These are phyloP conservation scores for Syncephalastrum monosporum DNA, from an alignment of 371 early-diverging fungal species.

Conservation along the genomic window DNA sequence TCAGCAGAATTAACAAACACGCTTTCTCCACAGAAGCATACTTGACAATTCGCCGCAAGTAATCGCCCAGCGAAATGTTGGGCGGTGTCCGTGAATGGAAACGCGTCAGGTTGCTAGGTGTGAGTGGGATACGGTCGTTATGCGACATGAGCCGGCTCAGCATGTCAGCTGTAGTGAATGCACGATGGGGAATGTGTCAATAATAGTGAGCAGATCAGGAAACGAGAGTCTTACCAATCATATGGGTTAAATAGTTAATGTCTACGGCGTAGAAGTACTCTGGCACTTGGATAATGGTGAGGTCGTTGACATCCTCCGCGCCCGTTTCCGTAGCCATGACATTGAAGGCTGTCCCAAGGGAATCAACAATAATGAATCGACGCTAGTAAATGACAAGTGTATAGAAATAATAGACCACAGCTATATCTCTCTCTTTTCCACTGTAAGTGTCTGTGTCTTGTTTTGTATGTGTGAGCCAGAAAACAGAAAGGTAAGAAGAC, in stretches of 20 bases:
- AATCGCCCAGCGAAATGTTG: constrained; percentile 79
- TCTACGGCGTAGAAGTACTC: constrained; percentile 74
- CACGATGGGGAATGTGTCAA: no score
- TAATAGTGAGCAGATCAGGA: not conserved
- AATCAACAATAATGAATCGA: no score
- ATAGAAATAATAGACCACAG: no score
- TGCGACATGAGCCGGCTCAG: constrained; percentile 69
- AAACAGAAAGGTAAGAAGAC: no score
- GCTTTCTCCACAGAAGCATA: constrained; percentile 91
- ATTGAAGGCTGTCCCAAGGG: constrained; percentile 8
- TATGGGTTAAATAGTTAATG: constrained; percentile 67
- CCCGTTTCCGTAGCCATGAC: constrained; percentile 17
- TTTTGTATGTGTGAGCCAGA: no score
- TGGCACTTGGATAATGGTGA: constrained; percentile 46
- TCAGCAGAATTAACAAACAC: constrained; percentile 80
- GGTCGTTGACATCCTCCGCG: constrained; percentile 9
- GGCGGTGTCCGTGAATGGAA: constrained; percentile 96
- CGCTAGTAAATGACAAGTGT: no score
- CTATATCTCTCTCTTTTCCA: no score
- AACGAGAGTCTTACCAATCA: constrained; percentile 60
- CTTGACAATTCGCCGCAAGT: constrained; percentile 81
- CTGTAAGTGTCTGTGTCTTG: no score
- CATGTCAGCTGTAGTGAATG: constrained; percentile 66
- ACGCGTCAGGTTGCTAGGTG: constrained; percentile 81
- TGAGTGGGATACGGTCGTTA: constrained; percentile 89